Evolutionary conservation across 2,329 filamentous ascomycete species (phyloP).

Genomic region (Nothophoma quercina): DNA sequence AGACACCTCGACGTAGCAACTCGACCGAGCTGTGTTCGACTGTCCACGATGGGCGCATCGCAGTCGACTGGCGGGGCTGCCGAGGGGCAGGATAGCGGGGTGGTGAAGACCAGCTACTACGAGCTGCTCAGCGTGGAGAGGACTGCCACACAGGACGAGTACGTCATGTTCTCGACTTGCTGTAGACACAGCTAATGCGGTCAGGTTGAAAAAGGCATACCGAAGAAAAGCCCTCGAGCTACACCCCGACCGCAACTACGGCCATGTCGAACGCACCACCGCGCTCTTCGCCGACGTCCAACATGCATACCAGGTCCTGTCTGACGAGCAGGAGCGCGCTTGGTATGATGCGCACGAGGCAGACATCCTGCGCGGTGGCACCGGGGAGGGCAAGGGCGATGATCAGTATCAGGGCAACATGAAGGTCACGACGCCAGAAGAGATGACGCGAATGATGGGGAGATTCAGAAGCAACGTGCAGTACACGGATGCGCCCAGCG

Average conservation of each 20-base stretch:
- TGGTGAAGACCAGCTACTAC: conserved; percentile 80
- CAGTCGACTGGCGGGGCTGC: conserved; percentile 51
- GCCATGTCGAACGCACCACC: conserved; percentile 84
- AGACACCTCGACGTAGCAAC: conserved; percentile 17
- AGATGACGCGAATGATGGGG: conserved; percentile 79
- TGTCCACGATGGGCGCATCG: conserved; percentile 53
- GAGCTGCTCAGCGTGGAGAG: conserved; percentile 78
- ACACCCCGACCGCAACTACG: conserved; percentile 92
- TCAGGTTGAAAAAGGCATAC: conserved; percentile 93
- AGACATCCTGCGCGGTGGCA: conserved; percentile 76
- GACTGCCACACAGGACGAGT: conserved; percentile 83
- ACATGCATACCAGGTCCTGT: conserved; percentile 93
- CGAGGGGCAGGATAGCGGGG: conserved; percentile 25
- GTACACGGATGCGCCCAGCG: conserved; percentile 79
- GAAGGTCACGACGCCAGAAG: conserved; percentile 78
- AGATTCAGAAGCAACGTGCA: conserved; percentile 80
- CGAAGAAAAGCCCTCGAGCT: conserved; percentile 88
- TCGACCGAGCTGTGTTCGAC: conserved; percentile 9
- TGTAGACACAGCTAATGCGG: conserved; percentile 3
- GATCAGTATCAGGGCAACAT: conserved; percentile 72
- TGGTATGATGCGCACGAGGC: conserved; percentile 98
- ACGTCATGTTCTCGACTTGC: conserved; percentile 11
- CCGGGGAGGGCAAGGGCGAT: conserved; percentile 55
- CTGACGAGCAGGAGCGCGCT: conserved; percentile 90
- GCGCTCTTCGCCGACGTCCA: conserved; percentile 89